A percentile compares a stretch with the other conserved stretches of the same genome.
These are phyloP conservation scores for Leishmania turanica DNA, from an alignment of 208 protist species.

Conservation along the genomic window DNA sequence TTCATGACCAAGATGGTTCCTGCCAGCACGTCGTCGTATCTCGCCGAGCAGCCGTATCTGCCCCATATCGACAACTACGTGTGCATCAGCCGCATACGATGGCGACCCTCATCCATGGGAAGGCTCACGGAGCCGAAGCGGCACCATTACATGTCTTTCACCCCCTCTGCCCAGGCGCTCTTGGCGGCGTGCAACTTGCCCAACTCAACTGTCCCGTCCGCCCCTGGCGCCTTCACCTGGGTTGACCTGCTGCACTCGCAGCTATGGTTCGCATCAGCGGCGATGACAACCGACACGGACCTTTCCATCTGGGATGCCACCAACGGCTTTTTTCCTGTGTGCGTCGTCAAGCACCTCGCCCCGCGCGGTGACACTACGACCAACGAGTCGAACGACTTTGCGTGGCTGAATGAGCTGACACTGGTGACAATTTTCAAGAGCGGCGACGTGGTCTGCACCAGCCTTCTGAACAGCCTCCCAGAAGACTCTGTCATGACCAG, in stretches of 20 bases:
- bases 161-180: conserved; percentile 29
- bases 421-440: conserved; percentile 72
- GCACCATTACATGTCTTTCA: conserved; percentile 36
- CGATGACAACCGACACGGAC: conserved; percentile 57
- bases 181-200: conserved; percentile 6
- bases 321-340: conserved; percentile 69
- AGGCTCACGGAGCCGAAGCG: conserved; percentile 22
- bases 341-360: conserved; percentile 36
- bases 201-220: neutral
- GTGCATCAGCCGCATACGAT: conserved; percentile 60
- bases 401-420: conserved; percentile 80
- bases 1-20: neutral
- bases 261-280: conserved; percentile 79
- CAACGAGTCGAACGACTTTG: conserved; percentile 64
- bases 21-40: conserved; percentile 22
- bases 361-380: conserved; percentile 18
- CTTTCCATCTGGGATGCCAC: conserved; percentile 80
- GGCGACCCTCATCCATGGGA: conserved; percentile 55
- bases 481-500: conserved; percentile 28
- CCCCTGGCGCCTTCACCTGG: conserved; percentile 5
- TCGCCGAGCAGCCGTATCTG: conserved; percentile 47
- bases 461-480: conserved; percentile 48
- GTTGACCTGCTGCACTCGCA: conserved; percentile 61
- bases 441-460: conserved; percentile 66
- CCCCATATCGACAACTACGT: conserved; percentile 70